Percentiles rank a stretch among this genome's conserved stretches.
These are phyloP conservation scores for Phytopythium helicoides DNA, from an alignment of 352 stramenopile genomes.

Conservation along the genomic window DNA sequence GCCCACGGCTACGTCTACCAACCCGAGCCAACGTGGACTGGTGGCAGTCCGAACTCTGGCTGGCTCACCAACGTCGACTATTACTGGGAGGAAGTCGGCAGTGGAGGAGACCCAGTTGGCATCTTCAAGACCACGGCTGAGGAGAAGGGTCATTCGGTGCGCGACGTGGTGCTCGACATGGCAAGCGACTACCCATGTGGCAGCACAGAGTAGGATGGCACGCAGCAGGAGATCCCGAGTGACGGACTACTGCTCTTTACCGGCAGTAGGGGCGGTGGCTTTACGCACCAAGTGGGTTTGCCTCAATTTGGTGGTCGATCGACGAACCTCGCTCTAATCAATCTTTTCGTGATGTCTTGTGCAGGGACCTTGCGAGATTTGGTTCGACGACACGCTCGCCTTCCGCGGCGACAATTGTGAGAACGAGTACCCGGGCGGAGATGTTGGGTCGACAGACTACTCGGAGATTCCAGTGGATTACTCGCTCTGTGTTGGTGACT, in stretches of 20 bases:
- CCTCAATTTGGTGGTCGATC: too few relatives aligned
- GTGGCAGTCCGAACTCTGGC: slow-evolving; percentile 4
- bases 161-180: slow-evolving; percentile 26
- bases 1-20: slow-evolving; percentile 21
- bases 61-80: slow-evolving; percentile 21
- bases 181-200: slow-evolving; percentile 19
- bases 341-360: too few relatives aligned
- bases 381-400: slow-evolving; percentile 39
- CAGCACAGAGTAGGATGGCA: slow-evolving; percentile 15
- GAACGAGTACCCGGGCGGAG: slow-evolving; percentile 21
- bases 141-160: slow-evolving; percentile 17
- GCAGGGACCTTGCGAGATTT: slow-evolving; percentile 42
- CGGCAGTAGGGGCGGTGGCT: slow-evolving; percentile 29
- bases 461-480: slow-evolving; percentile 35
- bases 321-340: background rate
- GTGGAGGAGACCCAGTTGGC: slow-evolving; percentile 12
- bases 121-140: slow-evolving; percentile 16
- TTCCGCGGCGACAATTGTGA: slow-evolving; percentile 37
- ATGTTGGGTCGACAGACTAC: slow-evolving; percentile 11
- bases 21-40: slow-evolving; percentile 10
- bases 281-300: slow-evolving; percentile 22
- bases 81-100: slow-evolving; percentile 24
- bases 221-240: slow-evolving; percentile 18
- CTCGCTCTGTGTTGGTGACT: slow-evolving; percentile 30
- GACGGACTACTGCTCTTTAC: slow-evolving; percentile 23